phyloP scores from a whole-genome alignment of 2,329 filamentous ascomycete species.

The Phoma sp. region DNA sequence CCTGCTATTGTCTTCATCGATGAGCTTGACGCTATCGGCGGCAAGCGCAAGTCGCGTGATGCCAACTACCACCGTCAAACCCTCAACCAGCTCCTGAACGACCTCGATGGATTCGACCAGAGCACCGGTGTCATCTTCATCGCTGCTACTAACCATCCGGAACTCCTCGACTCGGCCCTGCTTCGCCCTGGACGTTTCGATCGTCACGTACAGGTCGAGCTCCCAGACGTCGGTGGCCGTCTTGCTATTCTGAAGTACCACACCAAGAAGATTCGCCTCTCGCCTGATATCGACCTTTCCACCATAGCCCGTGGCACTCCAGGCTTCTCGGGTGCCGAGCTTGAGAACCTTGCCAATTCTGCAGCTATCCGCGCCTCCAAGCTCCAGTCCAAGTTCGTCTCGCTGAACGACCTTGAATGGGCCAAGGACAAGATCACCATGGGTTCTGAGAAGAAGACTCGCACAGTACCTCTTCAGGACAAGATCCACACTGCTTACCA shows the following conservation, averaged over 20 bases:
- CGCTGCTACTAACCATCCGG: slow-evolving; percentile 94
- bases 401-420: slow-evolving; percentile 88
- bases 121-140: slow-evolving; percentile 95
- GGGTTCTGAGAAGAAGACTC: slow-evolving; percentile 89
- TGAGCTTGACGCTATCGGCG: slow-evolving; percentile 91
- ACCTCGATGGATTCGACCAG: slow-evolving; percentile 96
- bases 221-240: slow-evolving; percentile 92
- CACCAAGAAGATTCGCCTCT: slow-evolving; percentile 86
- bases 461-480: slow-evolving; percentile 90
- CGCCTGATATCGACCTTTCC: slow-evolving; percentile 80
- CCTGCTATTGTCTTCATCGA: slow-evolving; percentile 96
- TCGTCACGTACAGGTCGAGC: slow-evolving; percentile 83
- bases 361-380: slow-evolving; percentile 95
- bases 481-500: slow-evolving; percentile 96
- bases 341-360: slow-evolving; percentile 97
- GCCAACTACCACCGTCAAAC: slow-evolving; percentile 97
- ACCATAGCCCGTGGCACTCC: slow-evolving; percentile 86
- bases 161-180: slow-evolving; percentile 91
- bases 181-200: slow-evolving; percentile 96
- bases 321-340: slow-evolving; percentile 91
- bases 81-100: slow-evolving; percentile 93
- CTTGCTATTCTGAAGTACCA: slow-evolving; percentile 94
- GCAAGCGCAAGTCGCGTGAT: slow-evolving; percentile 90
- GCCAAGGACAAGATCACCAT: slow-evolving; percentile 98
- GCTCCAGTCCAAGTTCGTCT: slow-evolving; percentile 77